Evolutionary conservation across 2,329 filamentous ascomycete species (phyloP).

Genomic region (Ceratocystiopsis brevicomis): DNA sequence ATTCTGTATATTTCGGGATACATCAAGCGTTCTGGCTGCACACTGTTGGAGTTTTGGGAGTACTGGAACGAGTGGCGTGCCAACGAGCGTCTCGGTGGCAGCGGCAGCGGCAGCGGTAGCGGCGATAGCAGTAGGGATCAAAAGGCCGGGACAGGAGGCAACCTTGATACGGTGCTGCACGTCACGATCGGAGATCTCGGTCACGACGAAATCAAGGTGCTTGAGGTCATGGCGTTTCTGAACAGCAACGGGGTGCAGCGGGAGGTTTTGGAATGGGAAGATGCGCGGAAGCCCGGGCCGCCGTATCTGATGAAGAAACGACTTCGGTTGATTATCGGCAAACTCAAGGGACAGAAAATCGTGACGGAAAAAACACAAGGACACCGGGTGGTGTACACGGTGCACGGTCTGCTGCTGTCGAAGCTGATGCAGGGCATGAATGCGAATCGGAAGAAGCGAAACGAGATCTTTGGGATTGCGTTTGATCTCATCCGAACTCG

Average conservation of each 20-base stretch:
- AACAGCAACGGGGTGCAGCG: constrained; percentile 7
- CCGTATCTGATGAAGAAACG: constrained; percentile 3
- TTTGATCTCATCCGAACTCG: constrained; percentile 6
- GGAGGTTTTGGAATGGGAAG: constrained; percentile 7
- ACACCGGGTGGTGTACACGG: constrained; percentile 4
- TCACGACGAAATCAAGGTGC: constrained; percentile 5
- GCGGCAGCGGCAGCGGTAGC: not conserved
- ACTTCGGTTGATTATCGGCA: constrained; percentile 6
- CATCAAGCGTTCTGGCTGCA: constrained; percentile 6
- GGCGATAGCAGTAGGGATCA: too few species aligned
- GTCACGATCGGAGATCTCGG: constrained; percentile 6
- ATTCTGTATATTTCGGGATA: constrained; percentile 8
- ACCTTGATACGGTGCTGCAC: constrained; percentile 2
- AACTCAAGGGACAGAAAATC: constrained; percentile 7
- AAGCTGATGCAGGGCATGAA: constrained; percentile 6
- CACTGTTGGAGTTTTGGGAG: constrained; percentile 7
- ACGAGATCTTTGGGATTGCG: constrained; percentile 6
- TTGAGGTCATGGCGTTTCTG: constrained; percentile 8
- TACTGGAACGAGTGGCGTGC: constrained; percentile 8
- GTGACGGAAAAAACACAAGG: constrained; percentile 4
- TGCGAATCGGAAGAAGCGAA: constrained; percentile 1
- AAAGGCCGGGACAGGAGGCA: not conserved
- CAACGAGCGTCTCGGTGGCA: not conserved
- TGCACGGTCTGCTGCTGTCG: constrained; percentile 6
- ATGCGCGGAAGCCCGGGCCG: constrained; percentile 2